These are phyloP conservation scores for Phytopythium delawarense DNA, from an alignment of 352 stramenopile genomes.

Conservation along the genomic window DNA sequence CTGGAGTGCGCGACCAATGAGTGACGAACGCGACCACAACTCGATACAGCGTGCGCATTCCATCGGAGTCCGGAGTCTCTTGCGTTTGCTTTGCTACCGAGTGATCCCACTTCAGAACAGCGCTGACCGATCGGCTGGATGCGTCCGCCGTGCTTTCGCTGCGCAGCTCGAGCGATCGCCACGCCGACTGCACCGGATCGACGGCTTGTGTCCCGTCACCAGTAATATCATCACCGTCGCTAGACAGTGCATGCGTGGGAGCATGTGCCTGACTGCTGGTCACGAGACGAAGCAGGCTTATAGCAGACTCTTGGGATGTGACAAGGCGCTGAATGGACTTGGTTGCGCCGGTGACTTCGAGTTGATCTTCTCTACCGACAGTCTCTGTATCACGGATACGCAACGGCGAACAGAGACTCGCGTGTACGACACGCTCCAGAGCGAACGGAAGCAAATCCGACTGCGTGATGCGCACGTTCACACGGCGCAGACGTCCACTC, in stretches of 20 bases:
- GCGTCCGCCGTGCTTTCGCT: constrained; percentile 25
- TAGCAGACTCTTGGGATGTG: background rate
- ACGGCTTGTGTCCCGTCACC: background rate
- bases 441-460: constrained; percentile 57
- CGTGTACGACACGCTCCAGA: constrained; percentile 33
- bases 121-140: constrained; percentile 42
- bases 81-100: constrained; percentile 8
- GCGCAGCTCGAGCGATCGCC: constrained; percentile 36
- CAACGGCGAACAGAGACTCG: constrained; percentile 32
- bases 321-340: background rate
- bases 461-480: constrained; percentile 64
- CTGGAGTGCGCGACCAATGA: constrained; percentile 36
- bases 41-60: constrained; percentile 54
- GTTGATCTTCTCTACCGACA: background rate
- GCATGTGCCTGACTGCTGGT: background rate
- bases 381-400: background rate
- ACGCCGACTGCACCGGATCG: constrained; percentile 12
- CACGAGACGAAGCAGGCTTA: background rate
- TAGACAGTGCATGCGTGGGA: background rate
- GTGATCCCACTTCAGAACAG: constrained; percentile 57
- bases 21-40: constrained; percentile 53
- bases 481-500: constrained; percentile 44
- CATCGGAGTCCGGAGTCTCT: constrained; percentile 33
- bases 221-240: no score
- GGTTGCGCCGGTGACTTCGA: background rate